Evolutionary conservation across 441 rosid genomes (phyloP).

Genomic region (Corymbia citriodora): DNA sequence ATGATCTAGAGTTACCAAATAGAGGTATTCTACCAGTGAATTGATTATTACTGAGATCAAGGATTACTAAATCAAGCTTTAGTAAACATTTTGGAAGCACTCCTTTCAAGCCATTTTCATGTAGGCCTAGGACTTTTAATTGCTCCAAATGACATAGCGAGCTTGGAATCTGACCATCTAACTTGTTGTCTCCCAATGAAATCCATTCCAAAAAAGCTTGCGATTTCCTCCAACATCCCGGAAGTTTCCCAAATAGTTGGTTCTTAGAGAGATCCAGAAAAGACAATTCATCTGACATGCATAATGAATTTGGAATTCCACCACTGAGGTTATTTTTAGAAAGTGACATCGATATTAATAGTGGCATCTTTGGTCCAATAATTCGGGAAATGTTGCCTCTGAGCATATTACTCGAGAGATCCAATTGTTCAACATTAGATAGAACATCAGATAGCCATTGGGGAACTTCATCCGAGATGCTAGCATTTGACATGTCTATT

Average conservation of each 20-base stretch:
- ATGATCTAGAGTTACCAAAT: rapidly evolving
- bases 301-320: neutral
- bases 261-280: neutral
- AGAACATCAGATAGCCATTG: neutral
- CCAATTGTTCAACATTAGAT: neutral
- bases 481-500: neutral
- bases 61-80: neutral
- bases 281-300: neutral
- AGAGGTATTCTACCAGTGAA: neutral
- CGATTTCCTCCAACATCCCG: neutral
- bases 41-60: neutral
- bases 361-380: neutral
- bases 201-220: neutral
- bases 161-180: neutral
- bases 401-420: neutral
- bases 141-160: neutral
- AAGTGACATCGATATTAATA: neutral
- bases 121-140: neutral
- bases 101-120: neutral
- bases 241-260: neutral
- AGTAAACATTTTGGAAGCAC: neutral
- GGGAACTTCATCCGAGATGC: neutral
- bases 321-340: neutral
- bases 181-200: neutral
- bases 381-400: neutral